Percentiles rank a stretch among this genome's conserved stretches.
Conservation (phyloP, 495 filamentous ascomycete species). For the Ascobolus immersus region DNA sequence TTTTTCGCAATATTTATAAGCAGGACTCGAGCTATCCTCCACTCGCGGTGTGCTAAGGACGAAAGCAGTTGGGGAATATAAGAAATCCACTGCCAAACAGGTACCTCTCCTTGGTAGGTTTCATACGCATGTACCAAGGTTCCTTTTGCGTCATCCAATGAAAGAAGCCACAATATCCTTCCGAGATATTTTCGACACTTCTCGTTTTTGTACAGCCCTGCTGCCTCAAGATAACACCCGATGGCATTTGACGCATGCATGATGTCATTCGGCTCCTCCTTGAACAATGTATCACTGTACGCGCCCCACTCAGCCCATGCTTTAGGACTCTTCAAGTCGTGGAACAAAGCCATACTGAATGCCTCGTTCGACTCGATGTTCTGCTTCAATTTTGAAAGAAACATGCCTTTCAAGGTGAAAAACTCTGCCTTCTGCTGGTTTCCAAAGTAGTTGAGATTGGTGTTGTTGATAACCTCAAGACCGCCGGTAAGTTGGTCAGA, state of each 20-base stretch:
- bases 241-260: conserved; percentile 67
- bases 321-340: conserved; percentile 82
- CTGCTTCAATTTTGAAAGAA: conserved; percentile 72
- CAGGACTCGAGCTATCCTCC: conserved; percentile 53
- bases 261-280: conserved; percentile 55
- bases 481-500: conserved; percentile 80
- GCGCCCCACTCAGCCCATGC: conserved; percentile 99
- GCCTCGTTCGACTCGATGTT: conserved; percentile 78
- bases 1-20: conserved; percentile 81
- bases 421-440: conserved; percentile 93
- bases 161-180: conserved; percentile 85
- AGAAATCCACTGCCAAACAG: conserved; percentile 98
- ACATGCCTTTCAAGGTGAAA: conserved; percentile 98
- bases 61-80: conserved; percentile 90
- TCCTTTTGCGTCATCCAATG: conserved; percentile 67
- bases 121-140: conserved; percentile 60
- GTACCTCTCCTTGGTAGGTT: conserved; percentile 82
- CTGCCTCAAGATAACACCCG: conserved; percentile 88
- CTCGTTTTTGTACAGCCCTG: conserved; percentile 81
- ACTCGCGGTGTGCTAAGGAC: conserved; percentile 71
- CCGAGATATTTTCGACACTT: conserved; percentile 93
- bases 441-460: conserved; percentile 94
- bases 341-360: conserved; percentile 81
- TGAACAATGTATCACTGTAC: conserved; percentile 89
- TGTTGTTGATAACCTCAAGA: conserved; percentile 97